phyloP scores from a whole-genome alignment of 192 early-diverging fungal species.

The Backusella psychrophila region DNA sequence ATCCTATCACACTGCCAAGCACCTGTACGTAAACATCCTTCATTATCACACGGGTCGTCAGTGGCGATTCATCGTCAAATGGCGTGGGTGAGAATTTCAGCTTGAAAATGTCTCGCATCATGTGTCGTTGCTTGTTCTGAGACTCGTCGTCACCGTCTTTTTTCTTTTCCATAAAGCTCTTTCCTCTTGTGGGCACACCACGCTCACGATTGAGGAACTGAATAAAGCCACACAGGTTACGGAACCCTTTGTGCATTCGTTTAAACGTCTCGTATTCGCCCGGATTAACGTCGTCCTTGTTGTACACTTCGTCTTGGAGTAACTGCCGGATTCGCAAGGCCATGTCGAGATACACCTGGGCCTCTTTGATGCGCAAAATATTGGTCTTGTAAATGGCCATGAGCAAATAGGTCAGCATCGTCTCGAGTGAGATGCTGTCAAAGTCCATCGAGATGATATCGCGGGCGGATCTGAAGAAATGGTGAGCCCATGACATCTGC shows the following conservation, averaged over 20 bases:
- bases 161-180: background rate
- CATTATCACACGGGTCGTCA: background rate
- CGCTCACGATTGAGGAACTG: conserved; percentile 12
- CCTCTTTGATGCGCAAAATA: background rate
- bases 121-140: background rate
- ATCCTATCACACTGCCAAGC: background rate
- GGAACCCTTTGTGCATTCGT: conserved; percentile 11
- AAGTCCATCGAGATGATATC: background rate
- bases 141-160: background rate
- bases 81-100: background rate
- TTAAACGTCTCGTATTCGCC: conserved; percentile 12
- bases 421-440: conserved; percentile 17
- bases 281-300: background rate
- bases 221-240: background rate
- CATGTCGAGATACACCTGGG: conserved; percentile 16
- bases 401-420: background rate
- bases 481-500: background rate
- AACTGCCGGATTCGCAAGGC: background rate
- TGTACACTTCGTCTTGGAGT: background rate
- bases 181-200: background rate
- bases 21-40: background rate
- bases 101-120: background rate
- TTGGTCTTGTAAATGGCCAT: conserved; percentile 13
- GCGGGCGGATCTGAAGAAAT: conserved; percentile 9
- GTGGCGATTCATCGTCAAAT: background rate